Evolutionary conservation across 1,284 basidiomycete genomes (phyloP).

Genomic region (Ustilago loliicola): DNA sequence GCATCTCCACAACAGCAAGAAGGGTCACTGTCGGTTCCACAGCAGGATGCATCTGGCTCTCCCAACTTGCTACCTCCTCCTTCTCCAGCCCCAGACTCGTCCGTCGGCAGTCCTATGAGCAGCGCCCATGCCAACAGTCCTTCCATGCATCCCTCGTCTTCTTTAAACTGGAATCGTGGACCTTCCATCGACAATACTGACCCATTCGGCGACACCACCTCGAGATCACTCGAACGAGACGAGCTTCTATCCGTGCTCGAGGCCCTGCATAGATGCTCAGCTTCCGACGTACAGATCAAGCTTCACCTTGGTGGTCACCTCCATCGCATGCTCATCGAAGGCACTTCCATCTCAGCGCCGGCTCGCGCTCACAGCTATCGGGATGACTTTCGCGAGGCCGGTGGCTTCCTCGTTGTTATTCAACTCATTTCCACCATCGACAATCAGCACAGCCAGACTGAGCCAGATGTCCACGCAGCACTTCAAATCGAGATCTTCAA

Average conservation of each 20-base stretch:
- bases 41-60: not conserved
- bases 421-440: conserved; percentile 61
- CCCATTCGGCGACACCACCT: conserved; percentile 15
- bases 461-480: conserved; percentile 12
- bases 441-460: not conserved
- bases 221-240: conserved; percentile 33
- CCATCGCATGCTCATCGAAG: conserved; percentile 53
- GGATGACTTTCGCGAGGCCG: conserved; percentile 57
- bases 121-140: conserved; percentile 33
- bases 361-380: conserved; percentile 32
- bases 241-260: conserved; percentile 48
- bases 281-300: conserved; percentile 40
- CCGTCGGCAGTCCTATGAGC: conserved; percentile 33
- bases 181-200: not conserved
- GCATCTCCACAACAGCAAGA: not conserved
- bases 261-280: conserved; percentile 38
- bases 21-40: not conserved
- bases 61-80: conserved; percentile 20
- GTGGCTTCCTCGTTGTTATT: conserved; percentile 62
- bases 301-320: conserved; percentile 57
- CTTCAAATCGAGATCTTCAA: conserved; percentile 57
- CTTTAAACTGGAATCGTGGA: conserved; percentile 6
- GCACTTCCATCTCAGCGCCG: conserved; percentile 14
- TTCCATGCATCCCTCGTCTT: conserved; percentile 20
- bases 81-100: conserved; percentile 30